Evolutionary conservation across 2,329 filamentous ascomycete species (phyloP).

Genomic region (Neonectria sp.): DNA sequence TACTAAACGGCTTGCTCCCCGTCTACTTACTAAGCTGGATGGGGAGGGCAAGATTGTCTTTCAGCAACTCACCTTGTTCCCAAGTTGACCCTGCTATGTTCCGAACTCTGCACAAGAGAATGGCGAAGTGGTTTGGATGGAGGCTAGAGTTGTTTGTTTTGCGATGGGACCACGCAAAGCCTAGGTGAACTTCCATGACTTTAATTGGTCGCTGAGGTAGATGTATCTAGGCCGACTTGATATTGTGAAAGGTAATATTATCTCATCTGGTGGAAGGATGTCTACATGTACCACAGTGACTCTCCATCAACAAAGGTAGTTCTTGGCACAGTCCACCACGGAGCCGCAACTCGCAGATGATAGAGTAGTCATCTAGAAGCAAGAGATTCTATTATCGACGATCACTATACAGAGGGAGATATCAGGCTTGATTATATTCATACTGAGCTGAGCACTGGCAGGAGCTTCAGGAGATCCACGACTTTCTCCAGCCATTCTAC

Average conservation of each 20-base stretch:
- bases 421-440: slow-evolving; percentile 1
- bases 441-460: slow-evolving; percentile 1
- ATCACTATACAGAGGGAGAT: slow-evolving; percentile 1
- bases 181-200: not conserved
- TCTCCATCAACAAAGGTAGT: no score
- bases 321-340: no score
- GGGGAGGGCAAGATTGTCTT: no score
- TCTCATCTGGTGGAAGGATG: not conserved
- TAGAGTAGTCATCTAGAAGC: no score
- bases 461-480: slow-evolving; percentile 1
- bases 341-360: no score
- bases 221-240: not conserved
- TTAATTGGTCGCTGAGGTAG: not conserved
- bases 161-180: not conserved
- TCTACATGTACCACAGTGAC: not conserved
- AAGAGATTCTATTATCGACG: not conserved
- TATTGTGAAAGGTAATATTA: not conserved
- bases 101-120: slow-evolving; percentile 20
- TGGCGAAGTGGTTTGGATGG: slow-evolving; percentile 27
- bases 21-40: no score
- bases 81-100: slow-evolving; percentile 26
- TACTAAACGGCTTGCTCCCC: no score
- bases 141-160: slow-evolving; percentile 50
- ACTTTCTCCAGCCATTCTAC: not conserved
- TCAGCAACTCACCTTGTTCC: not conserved